These are phyloP conservation scores for Panicum miliaceum DNA, from an alignment of 176 grass and related monocot genomes.

Conservation along the genomic window DNA sequence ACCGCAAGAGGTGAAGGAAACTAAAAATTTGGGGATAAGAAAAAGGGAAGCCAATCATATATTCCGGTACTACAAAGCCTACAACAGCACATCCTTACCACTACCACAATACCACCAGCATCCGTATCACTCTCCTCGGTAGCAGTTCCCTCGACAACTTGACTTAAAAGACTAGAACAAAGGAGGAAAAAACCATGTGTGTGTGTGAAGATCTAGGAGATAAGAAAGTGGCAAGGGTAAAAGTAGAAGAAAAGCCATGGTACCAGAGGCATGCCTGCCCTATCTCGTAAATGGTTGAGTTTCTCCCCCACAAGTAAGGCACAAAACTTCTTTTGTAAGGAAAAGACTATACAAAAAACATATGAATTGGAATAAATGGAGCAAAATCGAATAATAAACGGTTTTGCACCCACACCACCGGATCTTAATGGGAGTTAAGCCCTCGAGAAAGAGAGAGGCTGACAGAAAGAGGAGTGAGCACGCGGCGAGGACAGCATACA, in stretches of 20 bases:
- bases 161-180: constrained; percentile 35
- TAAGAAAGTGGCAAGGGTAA: constrained; percentile 6
- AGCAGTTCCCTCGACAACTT: constrained; percentile 37
- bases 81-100: constrained; percentile 17
- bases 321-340: too few relatives aligned
- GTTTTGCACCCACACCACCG: not conserved
- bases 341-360: not conserved
- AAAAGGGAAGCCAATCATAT: constrained; percentile 52
- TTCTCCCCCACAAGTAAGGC: fast-evolving
- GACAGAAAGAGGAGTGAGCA: constrained; percentile 90
- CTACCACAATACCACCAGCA: constrained; percentile 28
- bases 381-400: not conserved
- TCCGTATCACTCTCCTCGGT: constrained; percentile 31
- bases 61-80: constrained; percentile 32
- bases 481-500: constrained; percentile 42
- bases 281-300: not conserved
- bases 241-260: constrained; percentile 16
- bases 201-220: constrained; percentile 24
- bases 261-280: not conserved
- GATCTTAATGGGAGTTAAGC: constrained; percentile 30
- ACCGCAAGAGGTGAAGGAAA: constrained; percentile 31
- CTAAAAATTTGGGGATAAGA: constrained; percentile 39
- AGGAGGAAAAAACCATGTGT: constrained; percentile 10
- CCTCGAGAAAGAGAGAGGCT: constrained; percentile 11
- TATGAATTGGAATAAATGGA: not conserved